Conservation (phyloP, 768 basidiomycete species). For the Phaeotremella fagi region DNA sequence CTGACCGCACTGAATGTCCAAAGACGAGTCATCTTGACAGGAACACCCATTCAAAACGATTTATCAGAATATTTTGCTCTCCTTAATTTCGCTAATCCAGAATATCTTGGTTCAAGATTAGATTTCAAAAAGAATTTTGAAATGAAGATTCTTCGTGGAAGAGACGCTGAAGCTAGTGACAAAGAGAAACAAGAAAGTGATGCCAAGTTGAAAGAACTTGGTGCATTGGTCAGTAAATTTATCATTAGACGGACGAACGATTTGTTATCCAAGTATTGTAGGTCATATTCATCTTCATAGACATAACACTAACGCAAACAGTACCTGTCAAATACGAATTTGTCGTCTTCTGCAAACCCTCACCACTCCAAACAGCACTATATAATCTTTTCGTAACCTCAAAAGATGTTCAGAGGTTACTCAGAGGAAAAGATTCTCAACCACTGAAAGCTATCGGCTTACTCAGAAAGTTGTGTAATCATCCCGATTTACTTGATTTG, state of each 20-base stretch:
- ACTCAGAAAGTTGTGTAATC: constrained; percentile 91
- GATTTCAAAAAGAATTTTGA: constrained; percentile 96
- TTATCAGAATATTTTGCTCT: constrained; percentile 91
- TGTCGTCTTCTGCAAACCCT: constrained; percentile 85
- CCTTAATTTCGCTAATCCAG: constrained; percentile 87
- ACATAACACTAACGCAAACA: constrained; percentile 43
- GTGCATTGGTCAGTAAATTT: constrained; percentile 80
- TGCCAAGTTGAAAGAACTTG: constrained; percentile 85
- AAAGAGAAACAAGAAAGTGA: constrained; percentile 73
- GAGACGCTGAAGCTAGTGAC: constrained; percentile 80
- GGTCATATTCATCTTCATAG: constrained; percentile 45
- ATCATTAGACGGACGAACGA: constrained; percentile 94
- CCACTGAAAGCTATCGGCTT: constrained; percentile 95
- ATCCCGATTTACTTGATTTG: constrained; percentile 81
- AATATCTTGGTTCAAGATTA: constrained; percentile 77
- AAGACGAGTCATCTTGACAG: constrained; percentile 86
- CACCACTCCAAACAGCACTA: constrained; percentile 73
- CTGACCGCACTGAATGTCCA: constrained; percentile 76
- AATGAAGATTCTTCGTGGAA: constrained; percentile 79
- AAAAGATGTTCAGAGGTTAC: constrained; percentile 81
- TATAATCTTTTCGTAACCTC: constrained; percentile 89
- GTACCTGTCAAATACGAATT: constrained; percentile 99
- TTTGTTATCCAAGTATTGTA: constrained; percentile 86
- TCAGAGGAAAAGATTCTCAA: constrained; percentile 81
- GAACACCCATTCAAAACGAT: constrained; percentile 91